A percentile compares a stretch with the other conserved stretches of the same genome.
phyloP scores from a whole-genome alignment of 257 asterid species.

The Osmanthus fragrans region DNA sequence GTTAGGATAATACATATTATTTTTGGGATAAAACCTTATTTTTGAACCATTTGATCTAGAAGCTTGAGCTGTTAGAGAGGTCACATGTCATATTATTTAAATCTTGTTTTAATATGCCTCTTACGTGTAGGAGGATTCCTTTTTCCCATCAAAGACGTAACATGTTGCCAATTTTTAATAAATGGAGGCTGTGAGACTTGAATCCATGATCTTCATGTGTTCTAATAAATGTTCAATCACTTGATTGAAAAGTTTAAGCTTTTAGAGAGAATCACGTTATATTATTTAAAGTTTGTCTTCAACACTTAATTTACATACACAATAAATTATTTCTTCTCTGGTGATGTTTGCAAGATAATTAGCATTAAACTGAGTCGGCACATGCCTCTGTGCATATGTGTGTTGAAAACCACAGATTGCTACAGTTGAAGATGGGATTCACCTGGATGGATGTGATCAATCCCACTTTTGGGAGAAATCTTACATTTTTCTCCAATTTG shows the following conservation, averaged over 20 bases:
- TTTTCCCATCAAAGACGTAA: not conserved
- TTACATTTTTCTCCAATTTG: constrained; percentile 3
- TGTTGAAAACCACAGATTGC: not conserved
- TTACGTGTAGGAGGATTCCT: no score
- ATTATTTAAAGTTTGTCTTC: not conserved
- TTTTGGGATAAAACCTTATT: no score
- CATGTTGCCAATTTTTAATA: not conserved
- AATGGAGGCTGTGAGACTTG: not conserved
- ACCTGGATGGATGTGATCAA: not conserved
- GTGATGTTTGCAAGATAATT: not conserved
- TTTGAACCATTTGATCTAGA: no score
- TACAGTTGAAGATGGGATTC: not conserved
- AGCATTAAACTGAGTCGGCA: not conserved
- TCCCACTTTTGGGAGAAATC: not conserved
- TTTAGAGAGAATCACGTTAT: not conserved
- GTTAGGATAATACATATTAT: no score
- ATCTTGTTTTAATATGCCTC: no score
- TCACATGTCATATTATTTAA: not conserved
- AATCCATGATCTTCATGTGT: not conserved
- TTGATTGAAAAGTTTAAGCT: not conserved
- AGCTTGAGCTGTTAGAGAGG: no score
- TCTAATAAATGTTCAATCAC: not conserved
- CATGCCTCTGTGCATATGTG: constrained; percentile 1
- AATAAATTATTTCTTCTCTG: not conserved
- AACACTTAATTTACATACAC: not conserved